A percentile compares a stretch with the other conserved stretches of the same genome.
phyloP scores from a whole-genome alignment of 768 basidiomycete genomes.

The Tulasnella sp. region DNA sequence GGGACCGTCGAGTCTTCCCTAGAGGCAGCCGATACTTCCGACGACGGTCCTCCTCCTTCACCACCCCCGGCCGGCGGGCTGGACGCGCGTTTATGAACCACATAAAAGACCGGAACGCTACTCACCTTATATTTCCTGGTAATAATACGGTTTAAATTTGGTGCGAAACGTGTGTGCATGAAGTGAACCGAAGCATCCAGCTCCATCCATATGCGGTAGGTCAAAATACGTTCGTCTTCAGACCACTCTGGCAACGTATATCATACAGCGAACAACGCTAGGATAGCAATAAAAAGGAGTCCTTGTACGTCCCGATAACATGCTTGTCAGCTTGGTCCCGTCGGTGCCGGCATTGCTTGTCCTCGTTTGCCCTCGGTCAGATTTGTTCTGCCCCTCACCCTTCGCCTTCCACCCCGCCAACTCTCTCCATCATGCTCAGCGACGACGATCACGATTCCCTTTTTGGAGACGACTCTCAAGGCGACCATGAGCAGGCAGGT shows the following conservation, averaged over 20 bases:
- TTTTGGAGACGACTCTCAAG: constrained; percentile 3
- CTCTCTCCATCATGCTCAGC: constrained; percentile 4
- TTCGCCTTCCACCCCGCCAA: not conserved
- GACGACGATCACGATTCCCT: constrained; percentile 17
- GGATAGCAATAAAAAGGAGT: not conserved
- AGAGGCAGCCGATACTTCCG: not conserved
- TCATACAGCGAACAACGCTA: not conserved
- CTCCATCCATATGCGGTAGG: no score
- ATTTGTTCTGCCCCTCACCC: not conserved
- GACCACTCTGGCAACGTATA: not conserved
- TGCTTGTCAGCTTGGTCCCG: not conserved
- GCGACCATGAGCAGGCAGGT: constrained; percentile 5
- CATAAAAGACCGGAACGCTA: no score
- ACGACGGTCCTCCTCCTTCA: not conserved
- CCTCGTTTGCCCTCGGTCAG: not conserved
- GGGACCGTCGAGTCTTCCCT: not conserved
- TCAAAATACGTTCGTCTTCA: not conserved
- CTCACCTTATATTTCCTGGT: no score
- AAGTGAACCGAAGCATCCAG: no score
- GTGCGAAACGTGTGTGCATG: no score
- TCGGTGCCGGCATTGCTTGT: not conserved
- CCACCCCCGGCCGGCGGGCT: not conserved
- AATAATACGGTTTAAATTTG: no score
- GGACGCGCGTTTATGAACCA: no score
- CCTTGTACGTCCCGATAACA: not conserved